Base-by-base conservation (phyloP, 495 filamentous ascomycete genomes). In the Alectoria sarmentosa region DNA sequence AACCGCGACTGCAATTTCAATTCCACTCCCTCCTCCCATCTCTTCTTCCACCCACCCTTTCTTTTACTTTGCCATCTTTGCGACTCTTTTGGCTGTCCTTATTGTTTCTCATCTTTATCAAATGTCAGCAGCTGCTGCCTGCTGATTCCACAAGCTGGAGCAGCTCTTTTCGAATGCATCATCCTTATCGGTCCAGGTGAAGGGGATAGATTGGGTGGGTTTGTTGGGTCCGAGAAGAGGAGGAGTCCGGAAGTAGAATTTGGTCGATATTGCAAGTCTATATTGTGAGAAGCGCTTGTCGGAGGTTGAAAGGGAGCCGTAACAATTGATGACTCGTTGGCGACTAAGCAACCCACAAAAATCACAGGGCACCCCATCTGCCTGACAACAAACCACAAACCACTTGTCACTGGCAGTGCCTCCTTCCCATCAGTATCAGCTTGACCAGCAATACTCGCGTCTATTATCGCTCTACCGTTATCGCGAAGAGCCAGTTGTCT, bases 91-190 rank as follows among this genome's bases (percentile, higher is more conserved):
- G 41, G 56, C 23, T 42, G 19, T 59, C 57, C 5, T 54, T 38
- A 44, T 60, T 42, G 36, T 60, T 65, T 49, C 37, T 60, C 63
- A 65, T 65, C 60, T 46, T 59, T 65, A 59, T 65, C 56, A 30
- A 17, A 65, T 64, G 62, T 58, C 55, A 58, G 62, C 55, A 59
- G 55, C 55, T 28, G n/a, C 58, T 52, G 42, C 34, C 56, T 65
- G 63, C 55, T 65, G 62, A 60, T 44, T 65, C 63, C 63, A 60
- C 42, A 60, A 23, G 57, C 44, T 60, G 56, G 63, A 65, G 21
- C 44, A 60, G 56, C 63, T 38, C 52, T 7, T 60, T 44, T 65
- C 56, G 55, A 49, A 65, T 65, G 63, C 26, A 60, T 65, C 56
- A 39, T 52, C 36, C 44, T 60, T 49, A 49, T 59, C 56, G 32